A percentile compares a stretch with the other conserved stretches of the same genome.
Evolutionary conservation across 2,329 filamentous ascomycete genomes (phyloP).

Genomic region (Cordyceps javanica): DNA sequence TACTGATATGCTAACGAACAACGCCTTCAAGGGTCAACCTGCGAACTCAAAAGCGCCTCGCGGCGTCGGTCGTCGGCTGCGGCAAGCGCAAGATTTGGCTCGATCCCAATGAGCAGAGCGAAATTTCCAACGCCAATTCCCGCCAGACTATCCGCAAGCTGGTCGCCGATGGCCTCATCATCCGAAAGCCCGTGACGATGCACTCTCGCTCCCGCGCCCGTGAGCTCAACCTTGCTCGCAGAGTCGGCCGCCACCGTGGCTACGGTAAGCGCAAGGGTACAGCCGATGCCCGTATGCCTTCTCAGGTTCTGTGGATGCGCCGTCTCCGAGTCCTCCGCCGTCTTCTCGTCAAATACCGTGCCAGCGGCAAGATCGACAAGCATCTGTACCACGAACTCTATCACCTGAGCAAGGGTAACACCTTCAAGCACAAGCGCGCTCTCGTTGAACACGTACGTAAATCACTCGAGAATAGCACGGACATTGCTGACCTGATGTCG

Average conservation of each 20-base stretch:
- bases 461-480: constrained; percentile 12
- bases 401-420: constrained; percentile 99
- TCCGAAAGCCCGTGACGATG: constrained; percentile 99
- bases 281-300: constrained; percentile 97
- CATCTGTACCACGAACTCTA: constrained; percentile 99
- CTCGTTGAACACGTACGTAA: constrained; percentile 97
- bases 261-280: constrained; percentile 99
- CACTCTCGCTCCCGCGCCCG: constrained; percentile 96
- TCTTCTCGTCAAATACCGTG: constrained; percentile 99
- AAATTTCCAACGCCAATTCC: constrained; percentile 99
- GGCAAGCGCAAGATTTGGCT: constrained; percentile 99
- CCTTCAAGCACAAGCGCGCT: constrained; percentile 99
- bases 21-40: constrained; percentile 81
- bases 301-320: constrained; percentile 99
- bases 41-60: constrained; percentile 99
- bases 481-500: constrained; percentile 5
- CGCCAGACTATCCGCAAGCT: constrained; percentile 99
- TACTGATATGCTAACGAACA: constrained; percentile 24
- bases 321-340: constrained; percentile 98
- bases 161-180: constrained; percentile 99
- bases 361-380: constrained; percentile 99
- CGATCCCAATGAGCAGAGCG: constrained; percentile 97
- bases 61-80: constrained; percentile 96
- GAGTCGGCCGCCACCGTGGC: constrained; percentile 95
- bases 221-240: constrained; percentile 87